Base-by-base conservation (phyloP, 257 asterid species). In the Solanum pinnatisectum region DNA sequence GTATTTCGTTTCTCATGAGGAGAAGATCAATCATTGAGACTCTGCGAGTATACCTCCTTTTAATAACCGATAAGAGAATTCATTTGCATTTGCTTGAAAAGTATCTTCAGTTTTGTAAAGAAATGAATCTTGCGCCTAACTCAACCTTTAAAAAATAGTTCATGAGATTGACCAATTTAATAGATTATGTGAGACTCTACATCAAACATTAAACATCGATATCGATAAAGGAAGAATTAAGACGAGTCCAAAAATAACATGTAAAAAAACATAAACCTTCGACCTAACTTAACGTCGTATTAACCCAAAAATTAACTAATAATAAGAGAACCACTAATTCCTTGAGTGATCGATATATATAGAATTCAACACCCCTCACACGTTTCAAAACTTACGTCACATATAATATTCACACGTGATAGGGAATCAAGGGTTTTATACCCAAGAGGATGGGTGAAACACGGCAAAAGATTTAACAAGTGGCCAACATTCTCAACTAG, bases 391-490 rank as follows among this genome's bases (percentile, higher is more conserved):
- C 35, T 67, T 32, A 27, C 36, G 8, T 67, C 42, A 71, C 40
- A 71, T 71, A 40, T 71, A 22, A 68, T 32, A 32, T 32, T 70
- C 77, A 68, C 37, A 14, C 5, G 18, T 30, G 76, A 25, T 27
- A 27, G 74, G 9, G 5, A 27, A 68, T 68, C 23, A 30, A 71
- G 78, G 79, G 15, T 32, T 33, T 33, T 71, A 16, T 72, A 72
- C 5, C 23, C 6, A 72, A 33, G 79, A 33, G 44, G 23, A 73
- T 35, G 27, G 82, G 82, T 73, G 82, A 49, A 35, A 40, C 82
- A 36, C 30, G 82, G 27, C 82, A 73, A 73, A 73, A 73, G 46
- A 73, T 35, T 18, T 35, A 35, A 73, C 27, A 72, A 72, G 78
- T 71, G 25, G 44, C 6, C 79, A 33, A 72, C 27, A 72, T 33